Evolutionary conservation across 257 asterid genomes (phyloP).

Genomic region (Leonotis leonurus): DNA sequence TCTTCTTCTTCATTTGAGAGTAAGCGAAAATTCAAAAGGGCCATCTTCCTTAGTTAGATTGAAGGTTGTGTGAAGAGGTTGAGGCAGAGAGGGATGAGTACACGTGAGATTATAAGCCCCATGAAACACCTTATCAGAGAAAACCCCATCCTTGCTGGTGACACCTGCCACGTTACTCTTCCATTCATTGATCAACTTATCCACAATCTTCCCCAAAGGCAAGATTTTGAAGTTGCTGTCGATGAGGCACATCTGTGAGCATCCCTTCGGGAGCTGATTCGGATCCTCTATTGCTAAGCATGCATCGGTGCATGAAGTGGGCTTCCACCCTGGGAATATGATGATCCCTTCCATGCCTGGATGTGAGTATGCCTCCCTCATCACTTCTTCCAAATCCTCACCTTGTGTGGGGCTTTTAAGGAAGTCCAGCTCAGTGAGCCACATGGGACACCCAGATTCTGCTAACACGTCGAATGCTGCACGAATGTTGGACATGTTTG

Average conservation of each 20-base stretch:
- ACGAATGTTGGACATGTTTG: constrained; percentile 34
- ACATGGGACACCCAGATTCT: constrained; percentile 38
- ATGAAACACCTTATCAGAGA: constrained; percentile 23
- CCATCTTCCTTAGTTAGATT: constrained; percentile 8
- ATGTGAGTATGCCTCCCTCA: constrained; percentile 53
- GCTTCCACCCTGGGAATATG: constrained; percentile 55
- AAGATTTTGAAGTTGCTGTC: constrained; percentile 33
- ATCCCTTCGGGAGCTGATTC: neutral
- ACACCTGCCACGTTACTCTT: constrained; percentile 22
- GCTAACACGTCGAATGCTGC: constrained; percentile 42
- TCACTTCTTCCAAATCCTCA: constrained; percentile 31
- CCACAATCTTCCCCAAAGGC: constrained; percentile 43
- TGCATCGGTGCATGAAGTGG: constrained; percentile 26
- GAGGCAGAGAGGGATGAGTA: constrained; percentile 18
- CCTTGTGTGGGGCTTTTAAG: constrained; percentile 33
- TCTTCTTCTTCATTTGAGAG: neutral
- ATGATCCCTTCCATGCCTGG: constrained; percentile 56
- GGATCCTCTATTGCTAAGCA: constrained; percentile 20
- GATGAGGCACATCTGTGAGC: constrained; percentile 31
- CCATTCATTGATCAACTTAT: constrained; percentile 45
- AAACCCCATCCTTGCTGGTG: constrained; percentile 28
- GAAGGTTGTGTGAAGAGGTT: neutral
- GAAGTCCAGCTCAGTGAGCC: constrained; percentile 51
- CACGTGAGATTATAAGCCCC: constrained; percentile 36
- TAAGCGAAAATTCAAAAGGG: neutral